These are phyloP conservation scores for rapeseed (Brassica napus) DNA, from an alignment of 345 rosid genomes.

Conservation along the genomic window DNA sequence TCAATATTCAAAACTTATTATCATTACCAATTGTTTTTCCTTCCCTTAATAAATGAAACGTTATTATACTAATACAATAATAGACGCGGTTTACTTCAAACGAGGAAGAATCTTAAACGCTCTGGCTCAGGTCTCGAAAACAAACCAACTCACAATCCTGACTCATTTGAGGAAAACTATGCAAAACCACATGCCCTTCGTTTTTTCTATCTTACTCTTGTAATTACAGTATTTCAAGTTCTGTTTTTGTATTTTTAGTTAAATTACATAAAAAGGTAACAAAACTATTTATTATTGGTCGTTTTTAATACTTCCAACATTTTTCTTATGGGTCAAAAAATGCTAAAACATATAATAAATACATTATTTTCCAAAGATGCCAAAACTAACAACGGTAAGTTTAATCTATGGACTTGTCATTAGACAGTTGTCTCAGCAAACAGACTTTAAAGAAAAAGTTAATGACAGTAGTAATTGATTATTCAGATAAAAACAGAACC, in stretches of 20 bases:
- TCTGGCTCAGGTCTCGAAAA: constrained; percentile 52
- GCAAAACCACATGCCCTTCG: constrained; percentile 66
- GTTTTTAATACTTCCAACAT: background rate
- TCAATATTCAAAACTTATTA: background rate
- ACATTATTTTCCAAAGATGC: background rate
- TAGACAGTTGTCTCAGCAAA: constrained; percentile 4
- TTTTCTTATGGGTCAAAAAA: background rate
- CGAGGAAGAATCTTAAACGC: constrained; percentile 43
- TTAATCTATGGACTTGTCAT: constrained; percentile 24
- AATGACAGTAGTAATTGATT: constrained; percentile 27
- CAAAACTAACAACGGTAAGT: background rate
- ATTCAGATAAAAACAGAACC: constrained; percentile 54
- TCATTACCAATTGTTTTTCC: background rate
- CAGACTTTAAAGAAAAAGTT: constrained; percentile 29
- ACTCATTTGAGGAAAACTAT: constrained; percentile 69
- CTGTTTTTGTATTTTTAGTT: background rate
- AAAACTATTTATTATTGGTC: background rate
- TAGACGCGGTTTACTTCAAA: constrained; percentile 18
- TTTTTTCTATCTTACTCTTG: background rate
- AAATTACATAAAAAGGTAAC: background rate
- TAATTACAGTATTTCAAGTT: constrained; percentile 1
- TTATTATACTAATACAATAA: constrained; percentile 13
- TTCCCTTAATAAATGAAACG: background rate
- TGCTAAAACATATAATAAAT: background rate
- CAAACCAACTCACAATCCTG: constrained; percentile 47